phyloP scores from a whole-genome alignment of 2,329 filamentous ascomycete genomes.

The Septoria petroselini region DNA sequence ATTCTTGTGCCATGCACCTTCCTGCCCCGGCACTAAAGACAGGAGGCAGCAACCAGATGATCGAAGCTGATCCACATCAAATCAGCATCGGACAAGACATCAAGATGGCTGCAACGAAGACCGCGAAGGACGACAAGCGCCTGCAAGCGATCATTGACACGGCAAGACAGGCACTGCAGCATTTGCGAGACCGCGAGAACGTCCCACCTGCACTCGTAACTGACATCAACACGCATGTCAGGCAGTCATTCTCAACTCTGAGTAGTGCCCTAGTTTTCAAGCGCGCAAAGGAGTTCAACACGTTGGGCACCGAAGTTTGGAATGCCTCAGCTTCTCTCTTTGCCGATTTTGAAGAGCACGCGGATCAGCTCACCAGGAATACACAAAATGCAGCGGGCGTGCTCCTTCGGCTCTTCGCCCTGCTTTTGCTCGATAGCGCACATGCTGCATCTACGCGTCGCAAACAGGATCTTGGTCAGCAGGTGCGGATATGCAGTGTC shows the following conservation, averaged over 20 bases:
- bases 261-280: conserved; percentile 22
- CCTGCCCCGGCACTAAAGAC: too few species aligned
- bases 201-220: conserved; percentile 18
- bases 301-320: conserved; percentile 60
- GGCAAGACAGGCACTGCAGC: conserved; percentile 10
- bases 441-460: conserved; percentile 37
- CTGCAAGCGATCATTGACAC: conserved; percentile 23
- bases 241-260: conserved; percentile 20
- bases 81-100: too few species aligned
- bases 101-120: conserved; percentile 26
- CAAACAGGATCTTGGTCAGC: conserved; percentile 32
- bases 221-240: conserved; percentile 26
- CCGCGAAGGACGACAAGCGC: conserved; percentile 26
- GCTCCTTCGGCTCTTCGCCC: conserved; percentile 57
- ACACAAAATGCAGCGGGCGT: conserved; percentile 20
- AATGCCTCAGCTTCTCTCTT: conserved; percentile 59
- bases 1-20: too few species aligned
- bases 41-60: too few species aligned
- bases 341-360: conserved; percentile 16
- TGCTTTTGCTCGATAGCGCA: conserved; percentile 63
- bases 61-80: too few species aligned
- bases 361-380: background rate
- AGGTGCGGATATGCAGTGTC: conserved; percentile 60
- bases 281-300: conserved; percentile 53
- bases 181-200: conserved; percentile 22